Conservation (phyloP, 306 rosid species). For the Alnus glutinosa region DNA sequence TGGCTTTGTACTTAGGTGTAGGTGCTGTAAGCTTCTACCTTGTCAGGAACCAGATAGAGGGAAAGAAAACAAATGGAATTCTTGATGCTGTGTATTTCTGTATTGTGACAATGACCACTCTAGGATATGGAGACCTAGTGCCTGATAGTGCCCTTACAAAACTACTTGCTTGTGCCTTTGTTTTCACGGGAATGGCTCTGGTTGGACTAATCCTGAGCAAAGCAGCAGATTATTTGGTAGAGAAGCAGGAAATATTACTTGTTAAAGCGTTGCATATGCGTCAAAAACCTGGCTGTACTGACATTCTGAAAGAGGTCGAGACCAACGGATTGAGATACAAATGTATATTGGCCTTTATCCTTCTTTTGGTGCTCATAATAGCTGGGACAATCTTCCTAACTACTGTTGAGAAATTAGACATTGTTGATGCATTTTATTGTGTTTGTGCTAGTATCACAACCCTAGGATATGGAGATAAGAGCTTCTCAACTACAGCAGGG, state of each 20-base stretch:
- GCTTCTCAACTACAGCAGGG: constrained; percentile 76
- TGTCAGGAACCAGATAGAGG: constrained; percentile 2
- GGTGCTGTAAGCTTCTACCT: not conserved
- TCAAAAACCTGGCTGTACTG: not conserved
- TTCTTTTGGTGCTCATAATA: constrained; percentile 1
- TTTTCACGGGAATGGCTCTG: constrained; percentile 11
- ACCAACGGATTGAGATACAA: constrained; percentile 2
- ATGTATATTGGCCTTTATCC: not conserved
- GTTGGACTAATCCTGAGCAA: constrained; percentile 8
- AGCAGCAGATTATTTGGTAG: constrained; percentile 13
- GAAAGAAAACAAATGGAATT: not conserved
- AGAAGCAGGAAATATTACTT: constrained; percentile 7
- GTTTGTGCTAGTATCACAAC: constrained; percentile 8
- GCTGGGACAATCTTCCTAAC: constrained; percentile 13
- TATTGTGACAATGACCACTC: constrained; percentile 11
- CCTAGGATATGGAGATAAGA: constrained; percentile 62
- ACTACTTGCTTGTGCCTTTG: constrained; percentile 15
- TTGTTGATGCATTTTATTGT: constrained; percentile 13
- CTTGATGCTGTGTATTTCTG: constrained; percentile 14
- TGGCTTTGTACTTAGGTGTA: constrained; percentile 6
- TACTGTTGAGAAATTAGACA: constrained; percentile 13
- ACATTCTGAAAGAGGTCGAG: constrained; percentile 3
- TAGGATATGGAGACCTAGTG: constrained; percentile 14
- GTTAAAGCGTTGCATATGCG: constrained; percentile 5
- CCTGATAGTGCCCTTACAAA: constrained; percentile 6